A percentile compares a stretch with the other conserved stretches of the same genome.
Conservation (phyloP, 805 yeast species). For the Saturnispora serradocipensis region DNA sequence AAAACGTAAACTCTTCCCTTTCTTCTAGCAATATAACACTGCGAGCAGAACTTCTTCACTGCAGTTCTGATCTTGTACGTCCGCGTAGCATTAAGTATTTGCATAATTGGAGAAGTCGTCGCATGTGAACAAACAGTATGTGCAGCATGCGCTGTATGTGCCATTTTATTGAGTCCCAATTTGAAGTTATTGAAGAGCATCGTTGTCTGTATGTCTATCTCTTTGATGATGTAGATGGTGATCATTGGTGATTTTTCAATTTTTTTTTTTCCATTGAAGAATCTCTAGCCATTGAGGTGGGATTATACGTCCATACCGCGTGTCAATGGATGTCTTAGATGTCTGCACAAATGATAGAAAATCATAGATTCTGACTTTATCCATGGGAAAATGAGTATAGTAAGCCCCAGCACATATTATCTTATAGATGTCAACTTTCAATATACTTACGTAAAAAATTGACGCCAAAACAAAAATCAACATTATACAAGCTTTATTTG, state of each 20-base stretch:
- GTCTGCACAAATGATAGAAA: not conserved
- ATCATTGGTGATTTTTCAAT: not conserved
- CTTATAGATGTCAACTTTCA: not conserved
- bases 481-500: not conserved
- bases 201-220: not conserved
- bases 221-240: not conserved
- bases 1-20: slow-evolving; percentile 91
- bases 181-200: slow-evolving; percentile 23
- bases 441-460: not conserved
- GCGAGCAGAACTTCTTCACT: slow-evolving; percentile 86
- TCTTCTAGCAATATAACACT: slow-evolving; percentile 87
- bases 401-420: not conserved
- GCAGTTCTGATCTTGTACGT: slow-evolving; percentile 89
- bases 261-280: not conserved
- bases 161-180: slow-evolving; percentile 18
- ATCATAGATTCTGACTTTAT: not conserved
- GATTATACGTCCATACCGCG: not conserved
- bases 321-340: not conserved
- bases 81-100: slow-evolving; percentile 31
- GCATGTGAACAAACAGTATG: slow-evolving; percentile 8
- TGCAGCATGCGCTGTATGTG: slow-evolving; percentile 8
- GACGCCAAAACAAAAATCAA: not conserved
- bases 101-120: slow-evolving; percentile 9
- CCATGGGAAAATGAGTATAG: not conserved
- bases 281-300: not conserved